Evolutionary conservation across 805 yeast genomes (phyloP).

Genomic region (Pachysolen tannophilus): DNA sequence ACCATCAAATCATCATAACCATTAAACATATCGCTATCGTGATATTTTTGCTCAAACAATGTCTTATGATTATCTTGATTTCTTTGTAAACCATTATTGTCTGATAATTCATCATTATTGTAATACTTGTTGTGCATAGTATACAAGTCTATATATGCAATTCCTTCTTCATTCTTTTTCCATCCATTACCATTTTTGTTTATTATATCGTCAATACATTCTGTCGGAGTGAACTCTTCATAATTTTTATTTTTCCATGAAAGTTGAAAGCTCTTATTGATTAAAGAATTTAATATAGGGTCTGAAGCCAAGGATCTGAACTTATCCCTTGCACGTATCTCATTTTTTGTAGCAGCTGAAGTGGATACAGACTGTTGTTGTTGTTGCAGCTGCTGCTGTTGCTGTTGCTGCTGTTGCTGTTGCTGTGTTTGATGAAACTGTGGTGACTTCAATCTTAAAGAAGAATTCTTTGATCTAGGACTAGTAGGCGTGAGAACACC

Average conservation of each 20-base stretch:
- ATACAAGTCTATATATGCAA: slow-evolving; percentile 29
- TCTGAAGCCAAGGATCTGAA: slow-evolving; percentile 1
- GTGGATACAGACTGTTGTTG: not conserved
- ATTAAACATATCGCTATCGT: too few relatives aligned
- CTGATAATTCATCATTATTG: too few relatives aligned
- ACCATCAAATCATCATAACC: too few relatives aligned
- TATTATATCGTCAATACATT: slow-evolving; percentile 68
- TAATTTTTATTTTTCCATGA: slow-evolving; percentile 26
- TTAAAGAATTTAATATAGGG: slow-evolving; percentile 13
- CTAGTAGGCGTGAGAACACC: not conserved
- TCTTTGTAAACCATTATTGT: too few relatives aligned
- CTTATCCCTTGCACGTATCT: not conserved
- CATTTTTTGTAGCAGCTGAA: not conserved
- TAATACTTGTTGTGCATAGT: not conserved
- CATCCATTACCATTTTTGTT: slow-evolving; percentile 60
- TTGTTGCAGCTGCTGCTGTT: not conserved
- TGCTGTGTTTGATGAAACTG: too few relatives aligned
- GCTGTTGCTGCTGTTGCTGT: too few relatives aligned
- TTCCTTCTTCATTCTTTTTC: slow-evolving; percentile 41
- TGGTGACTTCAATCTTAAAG: not conserved
- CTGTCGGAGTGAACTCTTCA: slow-evolving; percentile 54
- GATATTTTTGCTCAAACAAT: too few relatives aligned
- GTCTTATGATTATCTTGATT: too few relatives aligned
- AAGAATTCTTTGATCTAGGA: not conserved
- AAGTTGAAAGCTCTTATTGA: slow-evolving; percentile 22